Evolutionary conservation across 768 basidiomycete genomes (phyloP).

Genomic region (Amanita fuliginea): DNA sequence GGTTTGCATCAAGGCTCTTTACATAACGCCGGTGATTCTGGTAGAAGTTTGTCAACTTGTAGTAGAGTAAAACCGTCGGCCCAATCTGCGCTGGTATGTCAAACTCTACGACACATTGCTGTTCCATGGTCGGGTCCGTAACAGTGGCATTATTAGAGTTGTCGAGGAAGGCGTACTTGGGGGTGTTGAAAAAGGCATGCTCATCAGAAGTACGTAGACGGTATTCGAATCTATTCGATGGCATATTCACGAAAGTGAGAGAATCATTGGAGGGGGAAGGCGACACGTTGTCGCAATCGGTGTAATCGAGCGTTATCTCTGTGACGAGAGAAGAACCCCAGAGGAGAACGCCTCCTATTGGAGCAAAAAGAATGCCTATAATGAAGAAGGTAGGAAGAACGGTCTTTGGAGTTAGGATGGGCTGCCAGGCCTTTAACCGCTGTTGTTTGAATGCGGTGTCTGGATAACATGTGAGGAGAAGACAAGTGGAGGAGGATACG

Average conservation of each 20-base stretch:
- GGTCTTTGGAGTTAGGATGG: conserved; percentile 95
- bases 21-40: conserved; percentile 99
- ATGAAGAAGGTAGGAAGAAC: conserved; percentile 95
- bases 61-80: conserved; percentile 81
- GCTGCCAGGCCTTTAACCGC: conserved; percentile 99
- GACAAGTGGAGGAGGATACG: conserved; percentile 5
- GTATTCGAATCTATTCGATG: conserved; percentile 58
- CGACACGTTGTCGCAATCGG: conserved; percentile 67
- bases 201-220: conserved; percentile 48
- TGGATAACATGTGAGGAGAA: conserved; percentile 20
- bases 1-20: conserved; percentile 75
- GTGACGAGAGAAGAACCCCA: conserved; percentile 81
- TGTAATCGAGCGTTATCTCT: conserved; percentile 93
- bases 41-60: conserved; percentile 93
- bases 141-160: conserved; percentile 34
- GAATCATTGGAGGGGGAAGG: conserved; percentile 26
- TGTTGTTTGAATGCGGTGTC: conserved; percentile 99
- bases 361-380: conserved; percentile 89
- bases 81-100: conserved; percentile 68
- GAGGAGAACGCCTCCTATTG: conserved; percentile 88
- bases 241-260: conserved; percentile 39
- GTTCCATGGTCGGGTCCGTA: conserved; percentile 29
- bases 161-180: conserved; percentile 69
- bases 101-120: conserved; percentile 74
- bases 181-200: conserved; percentile 40